A percentile compares a stretch with the other conserved stretches of the same genome.
These are phyloP conservation scores for Mycena epipterygia DNA, from an alignment of 768 basidiomycete species.

Conservation along the genomic window DNA sequence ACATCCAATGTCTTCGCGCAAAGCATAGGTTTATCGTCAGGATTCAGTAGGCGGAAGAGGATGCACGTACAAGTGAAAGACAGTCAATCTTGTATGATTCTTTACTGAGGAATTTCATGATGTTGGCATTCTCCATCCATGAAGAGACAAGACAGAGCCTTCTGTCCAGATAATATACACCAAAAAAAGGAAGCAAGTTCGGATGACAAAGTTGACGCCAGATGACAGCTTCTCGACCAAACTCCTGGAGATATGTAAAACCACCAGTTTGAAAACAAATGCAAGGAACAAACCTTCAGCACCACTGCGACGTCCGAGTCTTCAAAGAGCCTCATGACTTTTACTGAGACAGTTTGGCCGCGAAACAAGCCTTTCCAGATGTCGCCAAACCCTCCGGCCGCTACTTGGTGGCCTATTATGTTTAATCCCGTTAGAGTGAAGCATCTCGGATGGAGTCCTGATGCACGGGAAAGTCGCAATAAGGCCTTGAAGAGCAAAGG, in stretches of 20 bases:
- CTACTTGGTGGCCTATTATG: background rate
- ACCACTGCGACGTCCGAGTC: too few relatives aligned
- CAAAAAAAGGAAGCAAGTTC: too few relatives aligned
- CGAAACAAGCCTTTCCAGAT: too few relatives aligned
- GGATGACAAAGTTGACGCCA: too few relatives aligned
- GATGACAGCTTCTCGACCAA: too few relatives aligned
- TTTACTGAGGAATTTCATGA: constrained; percentile 24
- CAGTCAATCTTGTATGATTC: constrained; percentile 5
- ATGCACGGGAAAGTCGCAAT: background rate
- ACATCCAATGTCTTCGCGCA: background rate
- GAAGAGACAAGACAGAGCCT: constrained; percentile 17
- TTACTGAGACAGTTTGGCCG: too few relatives aligned
- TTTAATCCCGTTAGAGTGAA: background rate
- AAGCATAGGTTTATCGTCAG: background rate
- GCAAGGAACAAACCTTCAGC: too few relatives aligned
- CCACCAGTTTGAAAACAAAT: too few relatives aligned
- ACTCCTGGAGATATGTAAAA: too few relatives aligned
- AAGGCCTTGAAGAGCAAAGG: too few relatives aligned
- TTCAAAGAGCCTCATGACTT: too few relatives aligned
- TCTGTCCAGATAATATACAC: background rate
- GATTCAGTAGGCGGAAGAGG: background rate
- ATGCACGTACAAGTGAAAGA: constrained; percentile 12
- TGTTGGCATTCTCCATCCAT: background rate
- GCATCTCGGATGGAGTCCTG: background rate
- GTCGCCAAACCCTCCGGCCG: too few relatives aligned